These are phyloP conservation scores for Lophiotrema nucula DNA, from an alignment of 495 filamentous ascomycete genomes.

Conservation along the genomic window DNA sequence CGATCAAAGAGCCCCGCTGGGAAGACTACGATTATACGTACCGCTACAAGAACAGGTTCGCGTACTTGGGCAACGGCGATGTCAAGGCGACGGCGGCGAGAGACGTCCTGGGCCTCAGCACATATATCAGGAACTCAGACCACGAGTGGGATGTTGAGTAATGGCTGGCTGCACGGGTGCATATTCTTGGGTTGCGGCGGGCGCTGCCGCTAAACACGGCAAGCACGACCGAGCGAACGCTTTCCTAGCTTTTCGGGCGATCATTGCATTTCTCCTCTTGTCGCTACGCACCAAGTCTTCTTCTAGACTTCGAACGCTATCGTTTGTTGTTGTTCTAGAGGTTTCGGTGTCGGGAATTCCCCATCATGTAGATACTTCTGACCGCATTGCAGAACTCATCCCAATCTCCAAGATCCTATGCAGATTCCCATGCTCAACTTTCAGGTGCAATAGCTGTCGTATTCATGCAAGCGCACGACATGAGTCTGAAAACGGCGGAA, in stretches of 20 bases:
- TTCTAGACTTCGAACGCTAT: too few relatives aligned
- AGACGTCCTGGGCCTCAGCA: constrained; percentile 41
- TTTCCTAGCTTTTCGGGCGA: too few relatives aligned
- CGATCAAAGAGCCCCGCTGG: constrained; percentile 41
- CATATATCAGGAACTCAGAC: constrained; percentile 42
- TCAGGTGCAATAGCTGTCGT: too few relatives aligned
- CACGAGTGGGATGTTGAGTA: constrained; percentile 34
- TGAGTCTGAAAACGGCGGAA: background rate
- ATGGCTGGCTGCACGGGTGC: too few relatives aligned
- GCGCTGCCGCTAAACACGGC: too few relatives aligned
- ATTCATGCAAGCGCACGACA: too few relatives aligned
- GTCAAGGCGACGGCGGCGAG: constrained; percentile 40
- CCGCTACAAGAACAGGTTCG: constrained; percentile 42
- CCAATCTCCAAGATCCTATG: too few relatives aligned
- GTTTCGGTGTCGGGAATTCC: background rate
- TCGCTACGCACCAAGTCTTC: too few relatives aligned
- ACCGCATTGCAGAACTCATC: background rate
- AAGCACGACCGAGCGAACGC: too few relatives aligned
- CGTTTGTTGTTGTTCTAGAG: background rate
- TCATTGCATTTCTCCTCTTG: too few relatives aligned
- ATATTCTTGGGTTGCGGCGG: too few relatives aligned
- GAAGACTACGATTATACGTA: constrained; percentile 44
- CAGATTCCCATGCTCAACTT: too few relatives aligned
- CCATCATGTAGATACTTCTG: background rate
- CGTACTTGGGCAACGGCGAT: constrained; percentile 45